Evolutionary conservation across 495 filamentous ascomycete species (phyloP).

Genomic region (Neurospora discreta): DNA sequence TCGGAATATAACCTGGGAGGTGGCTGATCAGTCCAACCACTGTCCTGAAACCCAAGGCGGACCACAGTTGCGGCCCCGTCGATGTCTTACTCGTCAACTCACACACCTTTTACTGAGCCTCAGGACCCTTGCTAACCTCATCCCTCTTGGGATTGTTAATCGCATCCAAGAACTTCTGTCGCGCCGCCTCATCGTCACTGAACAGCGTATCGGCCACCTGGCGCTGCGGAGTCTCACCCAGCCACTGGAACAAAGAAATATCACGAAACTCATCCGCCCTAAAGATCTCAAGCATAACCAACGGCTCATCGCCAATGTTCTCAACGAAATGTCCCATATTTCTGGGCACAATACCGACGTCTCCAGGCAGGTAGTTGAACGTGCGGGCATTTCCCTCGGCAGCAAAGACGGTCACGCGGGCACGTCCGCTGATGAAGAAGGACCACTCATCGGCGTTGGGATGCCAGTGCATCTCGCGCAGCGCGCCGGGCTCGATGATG

Average conservation of each 20-base stretch:
- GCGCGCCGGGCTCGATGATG: conserved; percentile 42
- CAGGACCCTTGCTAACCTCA: conserved; percentile 20
- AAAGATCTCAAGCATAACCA: conserved; percentile 53
- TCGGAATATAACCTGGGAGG: neutral
- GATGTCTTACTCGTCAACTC: neutral
- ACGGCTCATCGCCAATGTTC: conserved; percentile 47
- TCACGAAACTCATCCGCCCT: conserved; percentile 47
- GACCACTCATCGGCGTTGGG: conserved; percentile 48
- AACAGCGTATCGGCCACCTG: conserved; percentile 54
- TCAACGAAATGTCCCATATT: conserved; percentile 54
- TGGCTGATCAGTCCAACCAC: neutral
- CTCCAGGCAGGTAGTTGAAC: conserved; percentile 39
- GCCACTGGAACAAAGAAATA: conserved; percentile 58
- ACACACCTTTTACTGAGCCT: neutral
- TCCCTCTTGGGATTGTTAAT: conserved; percentile 43
- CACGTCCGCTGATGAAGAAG: conserved; percentile 41
- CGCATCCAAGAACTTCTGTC: conserved; percentile 43
- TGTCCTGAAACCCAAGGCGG: neutral
- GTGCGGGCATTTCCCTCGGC: conserved; percentile 37
- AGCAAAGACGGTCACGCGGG: conserved; percentile 41
- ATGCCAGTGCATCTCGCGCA: conserved; percentile 53
- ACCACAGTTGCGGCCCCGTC: neutral
- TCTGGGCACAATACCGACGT: conserved; percentile 50
- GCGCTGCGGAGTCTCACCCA: conserved; percentile 51
- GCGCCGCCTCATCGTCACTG: conserved; percentile 38